Conservation (phyloP, 805 yeast species). For the Pachysolen tannophilus region DNA sequence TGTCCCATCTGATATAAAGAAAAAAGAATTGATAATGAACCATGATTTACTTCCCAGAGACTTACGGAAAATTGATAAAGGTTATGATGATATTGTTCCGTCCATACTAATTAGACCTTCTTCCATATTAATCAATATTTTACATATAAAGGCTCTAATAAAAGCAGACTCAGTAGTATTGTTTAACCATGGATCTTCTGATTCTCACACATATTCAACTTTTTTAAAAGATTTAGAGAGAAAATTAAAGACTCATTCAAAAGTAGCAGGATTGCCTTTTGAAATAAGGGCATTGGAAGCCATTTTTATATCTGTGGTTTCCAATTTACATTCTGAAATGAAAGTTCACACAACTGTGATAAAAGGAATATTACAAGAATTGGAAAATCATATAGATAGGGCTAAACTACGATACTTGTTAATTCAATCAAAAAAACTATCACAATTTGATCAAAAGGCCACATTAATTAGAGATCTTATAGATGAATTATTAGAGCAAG, state of each 20-base stretch:
- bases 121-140: conserved; percentile 37
- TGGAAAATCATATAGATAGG: conserved; percentile 78
- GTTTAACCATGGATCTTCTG: conserved; percentile 39
- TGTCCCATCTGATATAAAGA: conserved; percentile 36
- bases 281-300: conserved; percentile 90
- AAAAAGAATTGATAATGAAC: conserved; percentile 32
- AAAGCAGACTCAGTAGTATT: conserved; percentile 43
- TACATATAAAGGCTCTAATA: conserved; percentile 44
- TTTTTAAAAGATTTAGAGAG: conserved; percentile 34
- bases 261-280: conserved; percentile 50
- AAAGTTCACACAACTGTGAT: conserved; percentile 74
- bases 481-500: conserved; percentile 80
- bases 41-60: conserved; percentile 46
- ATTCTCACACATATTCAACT: conserved; percentile 33
- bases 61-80: conserved; percentile 41
- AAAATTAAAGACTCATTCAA: conserved; percentile 26
- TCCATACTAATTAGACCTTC: conserved; percentile 39
- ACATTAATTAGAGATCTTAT: conserved; percentile 73
- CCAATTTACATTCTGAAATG: conserved; percentile 79
- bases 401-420: conserved; percentile 70
- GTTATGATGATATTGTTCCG: conserved; percentile 47
- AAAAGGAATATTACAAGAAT: conserved; percentile 60
- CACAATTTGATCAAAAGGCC: conserved; percentile 80
- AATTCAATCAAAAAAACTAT: conserved; percentile 76
- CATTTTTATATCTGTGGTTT: conserved; percentile 70